These are phyloP conservation scores for Naematelia encephala DNA, from an alignment of 768 basidiomycete genomes.

Conservation along the genomic window DNA sequence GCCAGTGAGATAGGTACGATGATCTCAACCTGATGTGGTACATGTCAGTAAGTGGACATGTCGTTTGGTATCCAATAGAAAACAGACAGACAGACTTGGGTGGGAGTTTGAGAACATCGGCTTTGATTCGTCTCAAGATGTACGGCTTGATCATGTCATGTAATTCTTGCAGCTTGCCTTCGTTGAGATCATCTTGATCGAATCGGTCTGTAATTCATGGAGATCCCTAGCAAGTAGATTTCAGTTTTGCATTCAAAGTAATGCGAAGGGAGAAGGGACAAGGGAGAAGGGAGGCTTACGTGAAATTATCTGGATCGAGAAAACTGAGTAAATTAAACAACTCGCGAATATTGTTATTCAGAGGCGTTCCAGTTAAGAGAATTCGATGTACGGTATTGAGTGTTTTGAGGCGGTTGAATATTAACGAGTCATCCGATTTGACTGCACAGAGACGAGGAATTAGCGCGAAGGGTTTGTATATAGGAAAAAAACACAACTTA, in stretches of 20 bases:
- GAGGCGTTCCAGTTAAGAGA: conserved; percentile 90
- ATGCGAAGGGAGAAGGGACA: background rate
- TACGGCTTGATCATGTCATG: conserved; percentile 76
- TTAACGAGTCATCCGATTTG: conserved; percentile 72
- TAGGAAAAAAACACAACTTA: too few relatives aligned
- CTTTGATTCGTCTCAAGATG: conserved; percentile 89
- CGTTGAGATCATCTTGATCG: conserved; percentile 62
- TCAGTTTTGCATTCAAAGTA: background rate
- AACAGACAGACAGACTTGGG: conserved; percentile 74
- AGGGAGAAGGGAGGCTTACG: conserved; percentile 7
- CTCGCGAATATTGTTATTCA: conserved; percentile 96
- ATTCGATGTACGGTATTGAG: conserved; percentile 74
- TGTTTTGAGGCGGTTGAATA: conserved; percentile 79
- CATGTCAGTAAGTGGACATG: conserved; percentile 3
- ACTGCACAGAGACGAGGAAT: conserved; percentile 55
- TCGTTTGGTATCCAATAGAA: background rate
- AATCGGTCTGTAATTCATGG: conserved; percentile 68
- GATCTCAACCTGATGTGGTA: conserved; percentile 47
- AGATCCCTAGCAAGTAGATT: conserved; percentile 61
- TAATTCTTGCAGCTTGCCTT: conserved; percentile 74
- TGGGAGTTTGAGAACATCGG: conserved; percentile 77
- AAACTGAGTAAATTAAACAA: conserved; percentile 97
- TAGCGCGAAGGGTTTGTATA: background rate
- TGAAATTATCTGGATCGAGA: conserved; percentile 54
- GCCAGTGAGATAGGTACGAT: conserved; percentile 82